Conservation (phyloP, 306 rosid genomes). For the Citrullus colocynthis region DNA sequence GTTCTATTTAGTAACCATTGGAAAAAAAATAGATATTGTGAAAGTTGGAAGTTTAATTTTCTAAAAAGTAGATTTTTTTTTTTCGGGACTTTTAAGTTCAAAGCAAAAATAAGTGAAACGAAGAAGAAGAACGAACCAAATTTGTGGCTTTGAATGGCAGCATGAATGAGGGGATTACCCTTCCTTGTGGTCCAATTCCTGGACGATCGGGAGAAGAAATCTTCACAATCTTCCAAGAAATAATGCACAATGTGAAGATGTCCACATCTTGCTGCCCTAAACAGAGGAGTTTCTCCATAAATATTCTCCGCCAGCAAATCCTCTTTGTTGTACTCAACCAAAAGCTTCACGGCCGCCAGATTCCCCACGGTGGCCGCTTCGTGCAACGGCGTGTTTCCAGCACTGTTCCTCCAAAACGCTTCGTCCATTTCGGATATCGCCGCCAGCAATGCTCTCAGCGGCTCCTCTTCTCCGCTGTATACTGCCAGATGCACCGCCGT, state of each 20-base stretch:
- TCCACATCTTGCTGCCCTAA: slow-evolving; percentile 8
- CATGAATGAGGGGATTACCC: slow-evolving; percentile 8
- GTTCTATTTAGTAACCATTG: too few relatives aligned
- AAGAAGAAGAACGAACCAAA: not conserved
- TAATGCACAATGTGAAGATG: not conserved
- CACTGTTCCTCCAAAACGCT: not conserved
- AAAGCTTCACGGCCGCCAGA: not conserved
- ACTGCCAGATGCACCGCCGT: slow-evolving; percentile 7
- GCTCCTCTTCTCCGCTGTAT: not conserved
- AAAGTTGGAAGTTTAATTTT: too few relatives aligned
- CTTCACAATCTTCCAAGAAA: not conserved
- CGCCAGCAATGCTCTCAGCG: not conserved
- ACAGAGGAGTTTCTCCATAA: slow-evolving; percentile 15
- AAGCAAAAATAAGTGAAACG: too few relatives aligned
- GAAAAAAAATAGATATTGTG: too few relatives aligned
- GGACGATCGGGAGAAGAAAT: not conserved
- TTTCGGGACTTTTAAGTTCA: too few relatives aligned
- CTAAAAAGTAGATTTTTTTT: too few relatives aligned
- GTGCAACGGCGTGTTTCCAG: slow-evolving; percentile 12
- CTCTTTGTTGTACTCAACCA: not conserved
- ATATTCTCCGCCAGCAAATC: not conserved
- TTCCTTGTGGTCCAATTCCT: not conserved
- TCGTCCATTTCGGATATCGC: not conserved
- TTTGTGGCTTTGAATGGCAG: slow-evolving; percentile 8
- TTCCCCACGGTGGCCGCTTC: slow-evolving; percentile 10